Evolutionary conservation across 179 eudicot species (phyloP).

Genomic region (Beta lomatogona): DNA sequence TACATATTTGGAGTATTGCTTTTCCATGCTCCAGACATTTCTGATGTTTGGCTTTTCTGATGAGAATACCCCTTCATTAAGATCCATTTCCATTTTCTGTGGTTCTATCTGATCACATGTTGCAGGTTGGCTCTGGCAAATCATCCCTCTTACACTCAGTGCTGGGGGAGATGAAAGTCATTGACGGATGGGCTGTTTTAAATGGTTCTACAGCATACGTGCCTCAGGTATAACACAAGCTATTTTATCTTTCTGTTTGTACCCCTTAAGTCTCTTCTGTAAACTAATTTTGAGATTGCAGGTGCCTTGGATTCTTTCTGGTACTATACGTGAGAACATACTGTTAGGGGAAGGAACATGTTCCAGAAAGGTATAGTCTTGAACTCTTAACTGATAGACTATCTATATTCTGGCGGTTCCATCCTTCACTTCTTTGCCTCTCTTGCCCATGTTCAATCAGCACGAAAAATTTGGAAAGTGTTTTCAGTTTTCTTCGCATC

Average conservation of each 20-base stretch:
- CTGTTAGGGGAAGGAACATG: conserved; percentile 72
- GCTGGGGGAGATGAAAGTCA: conserved; percentile 74
- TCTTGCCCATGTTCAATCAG: not conserved
- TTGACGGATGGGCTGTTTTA: conserved; percentile 53
- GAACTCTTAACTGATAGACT: not conserved
- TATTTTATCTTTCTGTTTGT: not conserved
- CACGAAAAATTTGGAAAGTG: not conserved
- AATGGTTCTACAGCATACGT: conserved; percentile 78
- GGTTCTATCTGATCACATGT: not conserved
- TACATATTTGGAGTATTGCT: not conserved
- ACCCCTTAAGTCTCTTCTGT: conserved; percentile 11
- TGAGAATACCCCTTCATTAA: not conserved
- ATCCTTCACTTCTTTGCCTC: not conserved
- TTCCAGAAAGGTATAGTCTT: conserved; percentile 58
- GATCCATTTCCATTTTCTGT: conserved; percentile 4
- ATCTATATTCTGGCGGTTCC: conserved; percentile 8
- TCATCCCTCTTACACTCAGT: conserved; percentile 78
- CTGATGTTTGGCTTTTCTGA: not conserved
- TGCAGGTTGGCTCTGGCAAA: conserved; percentile 97
- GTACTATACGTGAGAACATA: conserved; percentile 83
- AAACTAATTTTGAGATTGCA: conserved; percentile 30
- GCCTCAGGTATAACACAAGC: conserved; percentile 60
- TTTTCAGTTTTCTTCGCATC: not conserved
- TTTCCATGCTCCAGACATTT: not conserved
- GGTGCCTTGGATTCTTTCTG: conserved; percentile 97